These are phyloP conservation scores for Pleurostoma richardsiae DNA, from an alignment of 2,329 filamentous ascomycete genomes.

Conservation along the genomic window DNA sequence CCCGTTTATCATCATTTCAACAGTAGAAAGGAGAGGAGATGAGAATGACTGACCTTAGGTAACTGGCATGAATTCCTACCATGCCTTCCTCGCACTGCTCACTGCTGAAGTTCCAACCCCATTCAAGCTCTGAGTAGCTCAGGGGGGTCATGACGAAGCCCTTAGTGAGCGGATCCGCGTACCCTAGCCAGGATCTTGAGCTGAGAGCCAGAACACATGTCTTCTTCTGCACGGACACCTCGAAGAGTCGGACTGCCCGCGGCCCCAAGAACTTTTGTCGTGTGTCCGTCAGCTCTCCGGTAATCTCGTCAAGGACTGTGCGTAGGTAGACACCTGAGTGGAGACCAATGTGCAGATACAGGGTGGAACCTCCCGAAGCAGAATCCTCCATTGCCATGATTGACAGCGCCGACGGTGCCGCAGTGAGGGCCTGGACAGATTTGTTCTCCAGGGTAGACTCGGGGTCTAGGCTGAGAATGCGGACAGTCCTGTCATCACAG, in stretches of 20 bases:
- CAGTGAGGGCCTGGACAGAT: conserved; percentile 88
- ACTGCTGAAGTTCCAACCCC: conserved; percentile 94
- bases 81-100: conserved; percentile 91
- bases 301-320: conserved; percentile 91
- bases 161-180: conserved; percentile 81
- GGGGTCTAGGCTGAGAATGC: conserved; percentile 83
- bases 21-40: conserved; percentile 24
- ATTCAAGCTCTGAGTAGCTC: conserved; percentile 82
- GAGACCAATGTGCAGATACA: conserved; percentile 93
- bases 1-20: conserved; percentile 60
- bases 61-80: conserved; percentile 87
- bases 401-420: conserved; percentile 79
- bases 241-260: conserved; percentile 83
- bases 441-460: conserved; percentile 90
- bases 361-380: conserved; percentile 77
- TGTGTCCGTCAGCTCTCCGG: conserved; percentile 91
- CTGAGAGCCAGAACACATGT: conserved; percentile 85
- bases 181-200: conserved; percentile 93
- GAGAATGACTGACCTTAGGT: conserved; percentile 62
- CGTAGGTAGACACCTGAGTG: conserved; percentile 94
- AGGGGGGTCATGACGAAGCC: conserved; percentile 90
- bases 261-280: conserved; percentile 91
- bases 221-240: conserved; percentile 81
- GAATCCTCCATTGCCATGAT: conserved; percentile 97
- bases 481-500: conserved; percentile 93